Percentiles rank a stretch among this genome's conserved stretches.
Conservation (phyloP, 2,329 filamentous ascomycete species). For the Penicillium sumatraense region DNA sequence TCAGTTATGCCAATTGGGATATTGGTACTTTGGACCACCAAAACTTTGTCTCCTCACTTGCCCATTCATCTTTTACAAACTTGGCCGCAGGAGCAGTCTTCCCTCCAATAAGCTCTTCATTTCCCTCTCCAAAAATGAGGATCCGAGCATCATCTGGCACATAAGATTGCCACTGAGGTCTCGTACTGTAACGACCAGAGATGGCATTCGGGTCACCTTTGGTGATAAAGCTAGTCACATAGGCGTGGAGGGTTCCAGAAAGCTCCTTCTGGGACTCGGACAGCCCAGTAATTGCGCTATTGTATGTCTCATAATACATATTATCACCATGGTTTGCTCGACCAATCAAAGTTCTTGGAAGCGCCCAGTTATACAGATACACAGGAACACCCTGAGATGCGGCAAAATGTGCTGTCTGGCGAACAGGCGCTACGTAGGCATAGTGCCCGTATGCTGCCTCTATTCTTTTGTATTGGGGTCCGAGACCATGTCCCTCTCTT, state of each 20-base stretch:
- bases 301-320: constrained; percentile 53
- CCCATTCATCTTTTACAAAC: constrained; percentile 48
- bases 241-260: constrained; percentile 51
- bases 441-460: constrained; percentile 56
- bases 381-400: constrained; percentile 44
- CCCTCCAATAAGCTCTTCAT: constrained; percentile 55
- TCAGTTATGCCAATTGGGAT: constrained; percentile 28
- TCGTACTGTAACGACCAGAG: constrained; percentile 28
- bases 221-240: constrained; percentile 55
- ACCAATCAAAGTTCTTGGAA: constrained; percentile 48
- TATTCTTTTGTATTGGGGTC: constrained; percentile 57
- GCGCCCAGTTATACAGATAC: constrained; percentile 61
- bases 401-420: constrained; percentile 50
- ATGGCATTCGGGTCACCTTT: constrained; percentile 51
- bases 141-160: constrained; percentile 33
- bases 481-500: constrained; percentile 38
- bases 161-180: constrained; percentile 46
- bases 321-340: constrained; percentile 57
- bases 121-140: constrained; percentile 54
- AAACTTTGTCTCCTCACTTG: constrained; percentile 51
- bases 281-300: constrained; percentile 36
- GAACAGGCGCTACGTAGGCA: constrained; percentile 54
- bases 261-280: constrained; percentile 50
- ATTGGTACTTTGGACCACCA: constrained; percentile 46
- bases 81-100: constrained; percentile 44